A percentile compares a stretch with the other conserved stretches of the same genome.
phyloP scores from a whole-genome alignment of 805 yeast genomes.

The Clavispora carvajalis region DNA sequence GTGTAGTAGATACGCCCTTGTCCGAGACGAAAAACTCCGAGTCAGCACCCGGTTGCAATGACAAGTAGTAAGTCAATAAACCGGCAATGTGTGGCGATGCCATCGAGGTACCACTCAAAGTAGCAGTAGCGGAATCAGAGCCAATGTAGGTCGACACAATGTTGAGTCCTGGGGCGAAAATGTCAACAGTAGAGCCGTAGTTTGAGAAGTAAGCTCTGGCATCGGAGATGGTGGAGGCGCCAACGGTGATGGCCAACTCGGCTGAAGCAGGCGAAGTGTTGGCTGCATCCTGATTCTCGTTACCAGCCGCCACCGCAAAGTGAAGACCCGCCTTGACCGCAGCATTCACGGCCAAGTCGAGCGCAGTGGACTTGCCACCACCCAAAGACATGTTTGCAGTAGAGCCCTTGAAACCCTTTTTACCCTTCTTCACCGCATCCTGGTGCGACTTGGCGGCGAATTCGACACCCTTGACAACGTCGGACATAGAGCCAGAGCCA shows the following conservation, averaged over 20 bases:
- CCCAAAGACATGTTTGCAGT: constrained; percentile 61
- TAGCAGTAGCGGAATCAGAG: constrained; percentile 68
- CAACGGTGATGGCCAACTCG: constrained; percentile 49
- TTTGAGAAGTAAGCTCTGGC: constrained; percentile 49
- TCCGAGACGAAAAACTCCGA: constrained; percentile 58
- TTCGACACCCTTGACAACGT: constrained; percentile 41
- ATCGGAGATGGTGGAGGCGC: constrained; percentile 42
- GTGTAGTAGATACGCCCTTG: constrained; percentile 58
- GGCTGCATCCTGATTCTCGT: constrained; percentile 57
- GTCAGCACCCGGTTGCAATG: constrained; percentile 72
- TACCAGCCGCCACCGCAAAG: constrained; percentile 62
- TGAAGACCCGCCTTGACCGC: constrained; percentile 53
- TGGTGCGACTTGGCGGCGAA: constrained; percentile 36
- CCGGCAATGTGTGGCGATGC: constrained; percentile 97
- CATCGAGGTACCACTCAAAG: constrained; percentile 95
- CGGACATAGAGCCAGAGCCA: constrained; percentile 38
- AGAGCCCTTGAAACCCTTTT: constrained; percentile 51
- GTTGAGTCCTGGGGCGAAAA: constrained; percentile 54
- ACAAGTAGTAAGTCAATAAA: constrained; percentile 79
- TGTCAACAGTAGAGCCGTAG: constrained; percentile 49
- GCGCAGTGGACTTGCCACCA: constrained; percentile 51
- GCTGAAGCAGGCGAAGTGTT: constrained; percentile 58
- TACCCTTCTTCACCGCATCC: constrained; percentile 34
- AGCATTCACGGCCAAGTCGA: constrained; percentile 55
- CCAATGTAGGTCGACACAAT: constrained; percentile 66